Evolutionary conservation across 2,329 filamentous ascomycete species (phyloP), one percentile per base, ranked within the genome.

Genomic region (Cladophialophora chaetospira): DNA sequence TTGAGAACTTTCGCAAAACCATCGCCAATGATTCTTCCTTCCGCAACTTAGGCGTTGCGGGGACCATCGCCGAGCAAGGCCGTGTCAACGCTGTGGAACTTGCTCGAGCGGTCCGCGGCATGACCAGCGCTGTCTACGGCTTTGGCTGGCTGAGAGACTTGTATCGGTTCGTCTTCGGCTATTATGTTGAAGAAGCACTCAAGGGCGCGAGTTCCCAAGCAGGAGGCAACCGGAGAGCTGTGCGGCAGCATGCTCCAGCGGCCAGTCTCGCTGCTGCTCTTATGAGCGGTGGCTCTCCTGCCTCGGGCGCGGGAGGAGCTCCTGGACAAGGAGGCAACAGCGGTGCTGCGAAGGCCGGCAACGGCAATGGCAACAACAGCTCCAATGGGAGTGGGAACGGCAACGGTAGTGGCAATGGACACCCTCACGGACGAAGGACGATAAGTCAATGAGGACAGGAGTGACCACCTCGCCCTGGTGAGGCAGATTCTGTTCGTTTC

Each of bases 111-210:
- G 88, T 96, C 5, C 79, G 82, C 50, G 87, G 87, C 78, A 89
- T 96, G 82, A 82, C 83, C 50, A 79, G 84, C 55, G 85, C 83
- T 25, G 81, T 84, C 55, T 85, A 91, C 66, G 63, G 58, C 2
- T 94, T 94, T 71, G 78, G 78, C 6, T 97, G 93, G 79, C 75
- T 97, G 61, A 80, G 85, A 47, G 91, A 96, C 66, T 77, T 97
- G 11, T 97, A 89, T 75, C 82, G 84, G 51, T 79, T 93, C 36
- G 91, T 96, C 2, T 96, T 95, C 71, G 88, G 90, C 3, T 93
- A 93, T 68, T 83, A 87, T 45, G 74, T 91, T 13, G 90, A 96
- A 53, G 91, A 96, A 66, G 87, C 84, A 1, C 84, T 64, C 10
- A 61, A 64, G 23, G 62, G 49, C 4, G 36, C 26, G 17, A 42